Percentiles rank a stretch among this genome's conserved stretches.
These are phyloP conservation scores for Ophiostoma sp. DNA, from an alignment of 2,329 filamentous ascomycete species.

Conservation along the genomic window DNA sequence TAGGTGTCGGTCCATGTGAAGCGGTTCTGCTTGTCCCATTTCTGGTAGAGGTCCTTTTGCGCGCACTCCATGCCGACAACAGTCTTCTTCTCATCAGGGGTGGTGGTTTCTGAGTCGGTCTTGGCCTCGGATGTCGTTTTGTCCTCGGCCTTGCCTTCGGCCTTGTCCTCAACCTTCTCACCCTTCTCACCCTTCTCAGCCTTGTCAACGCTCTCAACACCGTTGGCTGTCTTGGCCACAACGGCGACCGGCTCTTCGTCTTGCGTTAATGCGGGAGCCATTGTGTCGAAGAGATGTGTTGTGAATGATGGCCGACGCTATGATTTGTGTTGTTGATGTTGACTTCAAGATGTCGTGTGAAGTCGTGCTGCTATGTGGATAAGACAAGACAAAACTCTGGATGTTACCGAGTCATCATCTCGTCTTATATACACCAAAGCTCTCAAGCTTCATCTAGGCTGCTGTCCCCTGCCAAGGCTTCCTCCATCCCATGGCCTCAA, in stretches of 20 bases:
- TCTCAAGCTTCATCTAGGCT: neutral
- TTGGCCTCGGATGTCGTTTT: neutral
- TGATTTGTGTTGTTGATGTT: neutral
- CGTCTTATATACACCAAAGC: neutral
- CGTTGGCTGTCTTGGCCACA: neutral
- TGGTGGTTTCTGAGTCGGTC: neutral
- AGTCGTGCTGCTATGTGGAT: neutral
- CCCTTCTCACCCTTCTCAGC: no score
- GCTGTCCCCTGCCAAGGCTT: neutral
- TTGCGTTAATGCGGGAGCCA: neutral
- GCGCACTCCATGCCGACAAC: slow-evolving; percentile 26
- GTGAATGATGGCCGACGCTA: neutral
- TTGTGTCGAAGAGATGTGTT: neutral
- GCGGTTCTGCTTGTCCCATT: slow-evolving; percentile 27
- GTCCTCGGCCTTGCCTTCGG: neutral
- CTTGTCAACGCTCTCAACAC: neutral
- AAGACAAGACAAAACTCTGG: neutral
- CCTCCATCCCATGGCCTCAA: neutral
- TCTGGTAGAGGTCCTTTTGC: slow-evolving; percentile 28
- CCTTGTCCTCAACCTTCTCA: neutral
- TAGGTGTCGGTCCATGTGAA: slow-evolving; percentile 53
- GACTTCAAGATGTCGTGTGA: neutral
- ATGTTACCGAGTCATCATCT: neutral
- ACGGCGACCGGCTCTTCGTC: neutral
- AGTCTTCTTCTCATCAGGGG: slow-evolving; percentile 20